Conservation (phyloP, 768 basidiomycete genomes). For the Mycena metata region DNA sequence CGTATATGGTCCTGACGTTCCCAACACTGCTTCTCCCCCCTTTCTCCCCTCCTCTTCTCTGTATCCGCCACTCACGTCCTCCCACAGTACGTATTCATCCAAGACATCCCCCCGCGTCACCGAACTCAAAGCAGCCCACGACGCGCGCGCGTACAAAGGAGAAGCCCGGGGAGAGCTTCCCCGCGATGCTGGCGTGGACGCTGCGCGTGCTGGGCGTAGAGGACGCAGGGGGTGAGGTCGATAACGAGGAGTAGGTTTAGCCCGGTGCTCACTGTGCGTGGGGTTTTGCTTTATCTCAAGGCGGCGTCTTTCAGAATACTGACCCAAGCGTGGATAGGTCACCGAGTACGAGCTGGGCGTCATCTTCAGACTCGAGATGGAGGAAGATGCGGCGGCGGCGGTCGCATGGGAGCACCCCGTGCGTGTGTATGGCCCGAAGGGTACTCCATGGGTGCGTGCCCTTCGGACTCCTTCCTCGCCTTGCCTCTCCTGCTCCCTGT, state of each 20-base stretch:
- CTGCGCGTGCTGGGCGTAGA: slow-evolving; percentile 32
- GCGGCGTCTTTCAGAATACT: background rate
- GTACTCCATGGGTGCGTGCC: slow-evolving; percentile 73
- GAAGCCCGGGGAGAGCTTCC: slow-evolving; percentile 32
- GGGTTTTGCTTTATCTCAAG: background rate
- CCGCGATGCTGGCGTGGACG: slow-evolving; percentile 23
- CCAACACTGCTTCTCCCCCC: background rate
- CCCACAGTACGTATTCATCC: slow-evolving; percentile 72
- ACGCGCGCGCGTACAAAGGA: background rate
- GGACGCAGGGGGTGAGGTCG: slow-evolving; percentile 48
- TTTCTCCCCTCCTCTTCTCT: background rate
- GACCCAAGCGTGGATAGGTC: slow-evolving; percentile 49
- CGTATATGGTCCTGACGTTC: too few species aligned
- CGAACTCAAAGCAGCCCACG: background rate
- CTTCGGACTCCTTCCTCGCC: too few species aligned
- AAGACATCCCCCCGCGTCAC: slow-evolving; percentile 52
- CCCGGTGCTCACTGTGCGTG: slow-evolving; percentile 61
- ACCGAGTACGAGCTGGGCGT: slow-evolving; percentile 79
- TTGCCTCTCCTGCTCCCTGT: background rate
- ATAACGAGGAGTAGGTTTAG: slow-evolving; percentile 64
- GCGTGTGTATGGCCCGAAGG: slow-evolving; percentile 60
- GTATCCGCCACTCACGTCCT: background rate
- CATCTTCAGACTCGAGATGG: slow-evolving; percentile 63
- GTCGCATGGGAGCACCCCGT: slow-evolving; percentile 72
- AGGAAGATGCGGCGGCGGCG: slow-evolving; percentile 56